These are phyloP conservation scores for Euclidium syriacum DNA, from an alignment of 345 rosid genomes.

Conservation along the genomic window DNA sequence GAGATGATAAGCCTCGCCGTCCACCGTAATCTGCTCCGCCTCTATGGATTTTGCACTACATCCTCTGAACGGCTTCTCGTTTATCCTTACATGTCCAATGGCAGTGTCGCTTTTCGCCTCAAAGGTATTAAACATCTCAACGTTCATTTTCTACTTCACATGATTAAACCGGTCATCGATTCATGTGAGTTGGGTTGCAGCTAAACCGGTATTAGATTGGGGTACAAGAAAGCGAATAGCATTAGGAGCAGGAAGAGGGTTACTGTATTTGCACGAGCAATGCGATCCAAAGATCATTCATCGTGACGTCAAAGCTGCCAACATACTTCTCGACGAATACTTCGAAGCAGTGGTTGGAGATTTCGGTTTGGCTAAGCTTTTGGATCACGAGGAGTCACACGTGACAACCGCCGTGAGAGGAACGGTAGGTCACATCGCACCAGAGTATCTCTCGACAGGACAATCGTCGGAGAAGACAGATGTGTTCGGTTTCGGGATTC, in stretches of 20 bases:
- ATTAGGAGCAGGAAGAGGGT: conserved; percentile 89
- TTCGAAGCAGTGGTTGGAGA: conserved; percentile 92
- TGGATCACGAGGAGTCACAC: conserved; percentile 84
- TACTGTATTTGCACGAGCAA: conserved; percentile 88
- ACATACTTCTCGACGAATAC: conserved; percentile 79
- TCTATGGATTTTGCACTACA: conserved; percentile 77
- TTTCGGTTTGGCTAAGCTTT: conserved; percentile 86
- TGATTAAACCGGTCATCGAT: background rate
- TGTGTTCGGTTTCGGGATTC: conserved; percentile 91
- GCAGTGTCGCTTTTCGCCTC: conserved; percentile 90
- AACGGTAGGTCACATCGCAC: conserved; percentile 94
- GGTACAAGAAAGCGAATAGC: conserved; percentile 85
- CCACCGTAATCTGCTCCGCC: conserved; percentile 78
- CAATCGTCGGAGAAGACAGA: conserved; percentile 98
- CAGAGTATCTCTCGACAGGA: conserved; percentile 89
- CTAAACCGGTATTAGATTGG: conserved; percentile 84
- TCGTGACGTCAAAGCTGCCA: conserved; percentile 95
- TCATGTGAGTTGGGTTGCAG: conserved; percentile 34
- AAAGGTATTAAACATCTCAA: conserved; percentile 43
- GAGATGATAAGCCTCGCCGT: conserved; percentile 97
- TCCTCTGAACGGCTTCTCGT: conserved; percentile 69
- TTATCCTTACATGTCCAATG: conserved; percentile 97
- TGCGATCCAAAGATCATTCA: conserved; percentile 98
- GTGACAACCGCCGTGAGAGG: conserved; percentile 96
- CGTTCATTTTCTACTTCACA: background rate